Base-by-base conservation (phyloP, 2,329 filamentous ascomycete species). In the Clonostachys rosea region DNA sequence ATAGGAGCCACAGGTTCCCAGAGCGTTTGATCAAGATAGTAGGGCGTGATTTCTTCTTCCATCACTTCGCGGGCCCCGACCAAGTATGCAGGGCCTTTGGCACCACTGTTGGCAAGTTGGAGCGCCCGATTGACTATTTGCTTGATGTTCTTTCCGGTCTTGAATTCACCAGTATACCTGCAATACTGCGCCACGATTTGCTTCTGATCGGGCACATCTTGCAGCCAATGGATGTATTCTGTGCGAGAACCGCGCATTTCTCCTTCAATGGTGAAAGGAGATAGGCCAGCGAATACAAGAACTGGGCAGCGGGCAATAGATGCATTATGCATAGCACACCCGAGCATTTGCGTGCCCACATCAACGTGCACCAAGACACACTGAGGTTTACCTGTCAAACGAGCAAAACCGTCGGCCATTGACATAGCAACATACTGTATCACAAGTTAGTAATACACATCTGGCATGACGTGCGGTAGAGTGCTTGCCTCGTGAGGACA, bases 191-290 rank as follows among this genome's bases (percentile, higher is more conserved):
- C 72, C 13, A 94, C 71, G 50, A 94, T 89, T 59, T 81, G 76
- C 61, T 84, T 87, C 65, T 91, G 87, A 57, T 90, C 85, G 0
- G 84, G 86, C 12, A 88, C 83, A 62, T 91, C 85, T 58, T 91
- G 87, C 42, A 89, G 83, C 84, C 86, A 91, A 61, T 90, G 86
- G 52, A 89, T 89, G 61, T 86, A 89, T 63, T 90, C 87, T 0
- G 85, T 89, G 47, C 86, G 71, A 6, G 78, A 82, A 6, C 87
- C 87, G 6, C 82, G 74, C 67, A 85, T 79, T 66, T 90, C 86
- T 12, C 86, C 86, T 56, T 89, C 84, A 16, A 84, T 75, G 1
- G 86, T 89, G 60, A 81, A 87, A 0, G 87, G 87, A 12, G 81
- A 86, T 34, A 89, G 67, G 4, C 87, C 87, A 2, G 87, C 87